Percentiles rank a stretch among this genome's conserved stretches.
phyloP scores from a whole-genome alignment of 176 grass and related monocot genomes.

The Coix lacrymajobi region DNA sequence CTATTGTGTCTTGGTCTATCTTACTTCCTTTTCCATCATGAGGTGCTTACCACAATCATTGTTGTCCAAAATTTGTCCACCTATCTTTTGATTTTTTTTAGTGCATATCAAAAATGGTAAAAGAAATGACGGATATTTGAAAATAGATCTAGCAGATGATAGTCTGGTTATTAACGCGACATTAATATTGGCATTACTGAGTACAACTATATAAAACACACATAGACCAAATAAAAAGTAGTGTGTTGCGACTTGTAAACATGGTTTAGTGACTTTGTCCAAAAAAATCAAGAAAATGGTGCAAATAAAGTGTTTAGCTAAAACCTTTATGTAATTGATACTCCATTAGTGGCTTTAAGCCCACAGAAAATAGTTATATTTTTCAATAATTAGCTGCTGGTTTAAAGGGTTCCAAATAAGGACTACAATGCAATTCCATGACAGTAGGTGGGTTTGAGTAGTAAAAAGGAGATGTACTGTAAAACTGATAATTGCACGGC shows the following conservation, averaged over 20 bases:
- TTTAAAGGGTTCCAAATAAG: background rate
- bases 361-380: background rate
- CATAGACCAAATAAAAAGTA: background rate
- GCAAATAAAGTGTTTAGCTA: too few species aligned
- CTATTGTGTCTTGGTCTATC: too few species aligned
- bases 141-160: too few species aligned
- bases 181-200: background rate
- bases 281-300: background rate
- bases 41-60: too few species aligned
- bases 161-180: background rate
- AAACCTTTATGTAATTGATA: background rate
- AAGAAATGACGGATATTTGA: too few species aligned
- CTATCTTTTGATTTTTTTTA: too few species aligned
- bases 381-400: background rate
- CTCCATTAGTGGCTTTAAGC: background rate
- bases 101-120: too few species aligned
- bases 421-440: background rate
- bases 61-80: too few species aligned
- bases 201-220: too few species aligned
- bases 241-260: background rate
- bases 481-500: conserved; percentile 14
- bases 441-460: too few species aligned
- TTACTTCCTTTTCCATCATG: too few species aligned
- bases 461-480: background rate
- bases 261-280: background rate